Evolutionary conservation across 2,329 filamentous ascomycete species (phyloP), one percentile per base, ranked within the genome.

Genomic region (Dactylellina sp.): DNA sequence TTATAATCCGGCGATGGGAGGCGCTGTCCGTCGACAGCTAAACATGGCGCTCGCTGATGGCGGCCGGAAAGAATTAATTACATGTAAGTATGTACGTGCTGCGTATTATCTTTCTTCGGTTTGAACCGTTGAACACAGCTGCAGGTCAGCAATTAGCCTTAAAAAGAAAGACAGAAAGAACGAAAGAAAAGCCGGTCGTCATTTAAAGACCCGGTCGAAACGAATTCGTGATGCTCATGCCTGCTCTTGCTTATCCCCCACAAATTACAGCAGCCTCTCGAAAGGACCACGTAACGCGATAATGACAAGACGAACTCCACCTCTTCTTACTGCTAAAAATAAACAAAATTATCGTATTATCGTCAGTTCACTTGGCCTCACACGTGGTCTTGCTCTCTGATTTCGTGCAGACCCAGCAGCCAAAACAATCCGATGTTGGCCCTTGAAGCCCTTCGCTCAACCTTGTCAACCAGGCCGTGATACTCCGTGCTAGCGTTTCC

Each of bases 171-270:
- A 42, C n/a, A 42, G 16, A 42, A 42, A 42, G 16, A 18, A 42
- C 11, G 16, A 18, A 42, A 14, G 12, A 42, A 42, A 42, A 18
- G 16, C 39, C 12, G 16, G 11, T 18, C 24, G 14, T 25, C 46
- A 50, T 50, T 50, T 32, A 50, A 50, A 37, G 28, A 14, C 25
- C 28, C 9, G 4, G 28, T 32, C 28, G 9, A 32, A 32, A 32
- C 28, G 28, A 32, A 32, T 32, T 32, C 28, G 28, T 32, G 28
- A 32, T 32, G 28, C 28, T n/a, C 35, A 25, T 12, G 28, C 25
- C 22, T n/a, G 56, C 24, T 20, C 25, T 25, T 72, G 68, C 70
- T 74, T 74, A 74, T 74, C 61, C 70, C 70, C 70, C 70, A 66
- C 70, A 74, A 74, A 74, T 74, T 65, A 66, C 65, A 74, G 60